Evolutionary conservation across 495 filamentous ascomycete genomes (phyloP), one percentile per base, ranked within the genome.

Genomic region (Tuber brumale): DNA sequence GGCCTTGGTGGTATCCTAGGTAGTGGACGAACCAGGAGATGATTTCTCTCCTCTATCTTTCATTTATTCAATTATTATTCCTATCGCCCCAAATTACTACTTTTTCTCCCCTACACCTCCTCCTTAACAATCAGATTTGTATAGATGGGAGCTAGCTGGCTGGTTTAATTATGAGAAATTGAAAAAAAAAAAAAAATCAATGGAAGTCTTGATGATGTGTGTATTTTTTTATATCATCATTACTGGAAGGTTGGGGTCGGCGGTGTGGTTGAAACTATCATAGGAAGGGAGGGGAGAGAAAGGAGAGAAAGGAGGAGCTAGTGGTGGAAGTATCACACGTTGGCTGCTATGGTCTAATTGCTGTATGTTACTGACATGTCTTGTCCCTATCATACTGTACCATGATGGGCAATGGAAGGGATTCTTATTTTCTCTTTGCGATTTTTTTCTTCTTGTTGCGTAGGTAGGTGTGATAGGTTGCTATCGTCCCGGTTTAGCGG

Each of bases 11-110:
- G 74, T 39, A 79, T 79, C 51, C 51, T 72, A 0, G 51, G 70
- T 4, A 19, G 31, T 6, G 72, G 57, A 72, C 76, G 74, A 27
- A 69, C 73, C 43, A 82, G 76, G 73, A 74, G 73, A 43, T 82
- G 45, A 44, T 73, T 57, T 39, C 27, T 42, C 37, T 35, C n/a
- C n/a, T 61, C 9, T 31, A 27, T n/a, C 45, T 48, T 48, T 57
- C 48, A 57, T 57, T n/a, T 27, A 6, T 27, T 18, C 1, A 27
- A 2, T 18, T 12, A 31, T 12, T 31, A 2, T 31, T 18, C 16
- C 27, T 35, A 1, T 1, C 27, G 23, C 2, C n/a, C 10, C 48
- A 57, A 57, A 8, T 27, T 27, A 57, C 23, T 27, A 6, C 18
- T 18, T 31, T 66, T 66, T 27, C 14, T 6, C 35, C 35, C 27